These are phyloP conservation scores for Kandelia obovata DNA, from an alignment of 345 rosid genomes.

Conservation along the genomic window DNA sequence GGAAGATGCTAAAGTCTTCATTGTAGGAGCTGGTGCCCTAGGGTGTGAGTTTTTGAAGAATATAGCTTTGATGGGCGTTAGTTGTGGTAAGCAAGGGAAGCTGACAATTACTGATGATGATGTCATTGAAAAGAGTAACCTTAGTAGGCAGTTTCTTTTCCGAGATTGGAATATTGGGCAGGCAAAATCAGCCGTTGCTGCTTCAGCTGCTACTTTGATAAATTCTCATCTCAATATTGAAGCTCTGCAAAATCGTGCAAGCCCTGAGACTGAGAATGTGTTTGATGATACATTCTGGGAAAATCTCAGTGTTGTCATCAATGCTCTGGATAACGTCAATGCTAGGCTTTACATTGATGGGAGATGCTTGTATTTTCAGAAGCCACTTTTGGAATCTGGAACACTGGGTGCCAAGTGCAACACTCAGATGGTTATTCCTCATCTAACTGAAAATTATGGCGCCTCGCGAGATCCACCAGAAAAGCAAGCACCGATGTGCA, in stretches of 20 bases:
- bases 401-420: slow-evolving; percentile 96
- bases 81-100: slow-evolving; percentile 71
- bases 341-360: slow-evolving; percentile 94
- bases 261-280: slow-evolving; percentile 87
- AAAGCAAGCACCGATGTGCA: slow-evolving; percentile 99
- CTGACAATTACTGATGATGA: slow-evolving; percentile 93
- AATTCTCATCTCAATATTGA: slow-evolving; percentile 69
- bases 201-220: slow-evolving; percentile 76
- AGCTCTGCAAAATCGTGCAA: slow-evolving; percentile 90
- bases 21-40: slow-evolving; percentile 95
- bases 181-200: slow-evolving; percentile 98
- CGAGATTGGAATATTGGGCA: slow-evolving; percentile 99
- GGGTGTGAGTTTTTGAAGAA: slow-evolving; percentile 97
- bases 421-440: slow-evolving; percentile 98
- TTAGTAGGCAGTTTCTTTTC: slow-evolving; percentile 93
- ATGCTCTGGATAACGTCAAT: slow-evolving; percentile 91
- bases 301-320: slow-evolving; percentile 64
- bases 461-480: slow-evolving; percentile 99
- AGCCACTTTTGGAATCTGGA: slow-evolving; percentile 97
- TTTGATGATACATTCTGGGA: slow-evolving; percentile 94
- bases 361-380: slow-evolving; percentile 96
- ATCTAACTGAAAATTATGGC: slow-evolving; percentile 94
- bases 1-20: slow-evolving; percentile 71
- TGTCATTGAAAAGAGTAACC: slow-evolving; percentile 96
- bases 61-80: slow-evolving; percentile 89